Evolutionary conservation across 768 basidiomycete genomes (phyloP).

Genomic region (Scleroderma citrinum): DNA sequence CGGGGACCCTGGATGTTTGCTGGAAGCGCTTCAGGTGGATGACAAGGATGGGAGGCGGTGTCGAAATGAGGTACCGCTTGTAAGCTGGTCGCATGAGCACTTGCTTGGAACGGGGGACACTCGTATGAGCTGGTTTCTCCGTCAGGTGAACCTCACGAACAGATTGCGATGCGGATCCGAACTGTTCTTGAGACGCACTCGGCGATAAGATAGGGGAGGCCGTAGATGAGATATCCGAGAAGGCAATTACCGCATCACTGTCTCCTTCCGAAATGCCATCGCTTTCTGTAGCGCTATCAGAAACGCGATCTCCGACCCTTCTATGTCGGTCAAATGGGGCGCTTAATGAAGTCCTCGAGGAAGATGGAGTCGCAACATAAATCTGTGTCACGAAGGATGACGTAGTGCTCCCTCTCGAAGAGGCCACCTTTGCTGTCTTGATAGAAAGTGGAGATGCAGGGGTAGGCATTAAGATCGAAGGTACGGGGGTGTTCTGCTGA

Average conservation of each 20-base stretch:
- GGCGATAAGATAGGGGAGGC: slow-evolving; percentile 28
- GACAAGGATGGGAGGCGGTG: slow-evolving; percentile 81
- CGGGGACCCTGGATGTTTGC: slow-evolving; percentile 61
- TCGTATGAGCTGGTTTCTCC: slow-evolving; percentile 29
- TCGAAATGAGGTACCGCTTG: slow-evolving; percentile 90
- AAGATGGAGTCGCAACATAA: slow-evolving; percentile 8
- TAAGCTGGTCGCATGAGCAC: slow-evolving; percentile 79
- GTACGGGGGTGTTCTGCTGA: slow-evolving; percentile 44
- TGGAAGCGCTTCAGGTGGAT: slow-evolving; percentile 95
- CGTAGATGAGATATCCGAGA: slow-evolving; percentile 31
- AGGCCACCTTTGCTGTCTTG: slow-evolving; percentile 13
- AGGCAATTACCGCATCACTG: slow-evolving; percentile 25
- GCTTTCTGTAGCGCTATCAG: slow-evolving; percentile 23
- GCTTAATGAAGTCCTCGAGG: slow-evolving; percentile 24
- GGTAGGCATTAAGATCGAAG: slow-evolving; percentile 47
- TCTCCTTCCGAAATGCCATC: slow-evolving; percentile 30
- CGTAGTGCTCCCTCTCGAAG: slow-evolving; percentile 7
- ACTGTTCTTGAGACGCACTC: slow-evolving; percentile 25
- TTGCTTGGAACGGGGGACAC: slow-evolving; percentile 43
- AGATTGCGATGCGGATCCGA: slow-evolving; percentile 12
- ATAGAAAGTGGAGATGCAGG: slow-evolving; percentile 34
- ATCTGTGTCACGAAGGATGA: slow-evolving; percentile 8
- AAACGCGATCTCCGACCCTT: slow-evolving; percentile 16
- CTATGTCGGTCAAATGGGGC: slow-evolving; percentile 22
- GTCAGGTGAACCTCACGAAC: slow-evolving; percentile 19